These are phyloP conservation scores for Lathyrus sativus DNA, from an alignment of 306 rosid genomes.

Conservation along the genomic window DNA sequence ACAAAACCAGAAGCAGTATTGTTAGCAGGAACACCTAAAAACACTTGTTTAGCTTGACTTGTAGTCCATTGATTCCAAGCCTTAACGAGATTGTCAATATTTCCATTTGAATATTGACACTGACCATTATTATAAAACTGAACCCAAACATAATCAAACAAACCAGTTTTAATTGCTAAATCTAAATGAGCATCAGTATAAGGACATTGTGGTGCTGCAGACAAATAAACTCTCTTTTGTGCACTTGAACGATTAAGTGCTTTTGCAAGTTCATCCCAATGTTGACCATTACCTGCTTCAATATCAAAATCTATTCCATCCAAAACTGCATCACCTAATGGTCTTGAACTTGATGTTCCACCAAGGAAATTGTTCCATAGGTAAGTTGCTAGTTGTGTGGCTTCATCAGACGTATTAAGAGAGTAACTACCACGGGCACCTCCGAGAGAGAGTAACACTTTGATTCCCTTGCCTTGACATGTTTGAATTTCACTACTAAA, in stretches of 20 bases:
- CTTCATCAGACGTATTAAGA: slow-evolving; percentile 50
- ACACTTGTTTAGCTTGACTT: slow-evolving; percentile 42
- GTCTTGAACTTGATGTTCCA: slow-evolving; percentile 50
- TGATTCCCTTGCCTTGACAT: slow-evolving; percentile 53
- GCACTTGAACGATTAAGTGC: slow-evolving; percentile 36
- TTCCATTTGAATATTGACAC: slow-evolving; percentile 50
- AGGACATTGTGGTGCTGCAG: slow-evolving; percentile 68
- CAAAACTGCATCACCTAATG: slow-evolving; percentile 53
- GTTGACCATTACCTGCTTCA: slow-evolving; percentile 36
- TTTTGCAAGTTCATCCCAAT: slow-evolving; percentile 53
- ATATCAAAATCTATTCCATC: slow-evolving; percentile 74
- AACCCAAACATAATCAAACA: slow-evolving; percentile 69
- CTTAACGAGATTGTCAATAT: slow-evolving; percentile 39
- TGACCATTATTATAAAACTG: slow-evolving; percentile 69
- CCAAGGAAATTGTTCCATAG: slow-evolving; percentile 65
- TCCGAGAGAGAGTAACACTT: slow-evolving; percentile 60
- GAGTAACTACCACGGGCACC: slow-evolving; percentile 47
- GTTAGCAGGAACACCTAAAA: too few relatives aligned
- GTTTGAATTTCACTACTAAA: slow-evolving; percentile 40
- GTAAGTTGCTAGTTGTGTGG: slow-evolving; percentile 42
- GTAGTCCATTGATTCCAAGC: slow-evolving; percentile 70
- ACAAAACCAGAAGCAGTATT: too few relatives aligned
- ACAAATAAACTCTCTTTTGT: slow-evolving; percentile 34
- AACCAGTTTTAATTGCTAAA: slow-evolving; percentile 51
- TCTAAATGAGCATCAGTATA: slow-evolving; percentile 50